These are phyloP conservation scores for Aristolochia californica DNA, from an alignment of 164 flowering plant species.

Conservation along the genomic window DNA sequence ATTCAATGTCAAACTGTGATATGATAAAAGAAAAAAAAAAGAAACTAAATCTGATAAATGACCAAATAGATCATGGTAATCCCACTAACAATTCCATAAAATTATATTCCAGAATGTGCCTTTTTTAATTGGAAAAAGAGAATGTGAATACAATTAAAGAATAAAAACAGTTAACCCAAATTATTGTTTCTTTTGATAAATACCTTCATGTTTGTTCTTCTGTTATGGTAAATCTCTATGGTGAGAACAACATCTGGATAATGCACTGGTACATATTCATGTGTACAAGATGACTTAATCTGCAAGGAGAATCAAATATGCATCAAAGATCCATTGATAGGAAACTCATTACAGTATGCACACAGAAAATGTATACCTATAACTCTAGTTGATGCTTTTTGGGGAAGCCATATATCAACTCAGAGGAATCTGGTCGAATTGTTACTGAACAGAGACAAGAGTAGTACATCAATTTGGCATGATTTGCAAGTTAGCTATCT, in stretches of 20 bases:
- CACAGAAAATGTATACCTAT: not conserved
- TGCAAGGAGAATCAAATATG: conserved; percentile 12
- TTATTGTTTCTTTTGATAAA: too few relatives aligned
- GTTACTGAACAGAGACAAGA: too few relatives aligned
- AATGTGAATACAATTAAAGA: not conserved
- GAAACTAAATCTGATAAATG: not conserved
- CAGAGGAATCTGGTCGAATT: too few relatives aligned
- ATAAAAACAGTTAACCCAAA: not conserved
- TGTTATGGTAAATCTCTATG: conserved; percentile 60
- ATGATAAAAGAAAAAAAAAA: not conserved
- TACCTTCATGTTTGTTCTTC: conserved; percentile 36
- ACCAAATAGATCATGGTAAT: not conserved
- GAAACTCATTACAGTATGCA: not conserved
- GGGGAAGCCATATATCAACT: too few relatives aligned
- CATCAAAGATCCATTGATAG: not conserved
- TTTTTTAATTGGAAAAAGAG: not conserved
- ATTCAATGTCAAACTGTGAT: not conserved
- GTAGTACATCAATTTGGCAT: too few relatives aligned
- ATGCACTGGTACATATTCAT: conserved; percentile 25
- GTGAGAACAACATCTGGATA: conserved; percentile 60
- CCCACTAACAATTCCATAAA: not conserved
- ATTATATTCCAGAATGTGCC: not conserved
- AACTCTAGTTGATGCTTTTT: too few relatives aligned
- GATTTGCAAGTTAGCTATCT: too few relatives aligned
- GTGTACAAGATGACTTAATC: conserved; percentile 29